Percentiles rank a stretch among this genome's conserved stretches.
phyloP scores from a whole-genome alignment of 2,329 filamentous ascomycete species.

The Cucurbitaria berberidis region DNA sequence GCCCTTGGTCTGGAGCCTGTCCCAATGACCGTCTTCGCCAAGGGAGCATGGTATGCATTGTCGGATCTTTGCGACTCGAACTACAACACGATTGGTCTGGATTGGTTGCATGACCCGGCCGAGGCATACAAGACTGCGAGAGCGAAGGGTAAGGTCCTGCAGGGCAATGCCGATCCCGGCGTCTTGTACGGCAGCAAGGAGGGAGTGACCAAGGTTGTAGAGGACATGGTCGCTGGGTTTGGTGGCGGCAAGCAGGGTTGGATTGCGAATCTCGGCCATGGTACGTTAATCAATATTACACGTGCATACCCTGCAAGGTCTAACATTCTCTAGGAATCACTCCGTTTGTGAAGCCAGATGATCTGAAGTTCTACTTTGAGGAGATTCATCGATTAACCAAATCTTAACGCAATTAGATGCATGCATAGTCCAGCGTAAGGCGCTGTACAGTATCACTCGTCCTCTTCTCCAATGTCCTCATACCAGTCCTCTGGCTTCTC shows the following conservation, averaged over 20 bases:
- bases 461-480: conserved; percentile 45
- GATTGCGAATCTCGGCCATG: conserved; percentile 97
- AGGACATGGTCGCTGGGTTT: conserved; percentile 88
- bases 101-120: conserved; percentile 91
- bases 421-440: not conserved
- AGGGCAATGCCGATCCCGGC: conserved; percentile 95
- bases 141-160: conserved; percentile 76
- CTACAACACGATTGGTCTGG: conserved; percentile 91
- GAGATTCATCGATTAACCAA: conserved; percentile 71
- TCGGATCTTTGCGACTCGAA: conserved; percentile 85
- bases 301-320: not conserved
- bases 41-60: conserved; percentile 95
- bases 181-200: conserved; percentile 84
- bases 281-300: conserved; percentile 59
- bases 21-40: conserved; percentile 97
- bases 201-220: conserved; percentile 80
- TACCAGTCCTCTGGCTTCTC: conserved; percentile 76
- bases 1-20: conserved; percentile 79
- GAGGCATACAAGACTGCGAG: conserved; percentile 79
- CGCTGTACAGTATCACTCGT: conserved; percentile 6
- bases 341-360: conserved; percentile 90
- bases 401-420: conserved; percentile 9
- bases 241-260: conserved; percentile 83
- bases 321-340: conserved; percentile 73
- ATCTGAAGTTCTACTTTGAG: conserved; percentile 91